Percentiles rank a stretch among this genome's conserved stretches.
Conservation (phyloP, 805 yeast genomes). For the Candida berthetii region DNA sequence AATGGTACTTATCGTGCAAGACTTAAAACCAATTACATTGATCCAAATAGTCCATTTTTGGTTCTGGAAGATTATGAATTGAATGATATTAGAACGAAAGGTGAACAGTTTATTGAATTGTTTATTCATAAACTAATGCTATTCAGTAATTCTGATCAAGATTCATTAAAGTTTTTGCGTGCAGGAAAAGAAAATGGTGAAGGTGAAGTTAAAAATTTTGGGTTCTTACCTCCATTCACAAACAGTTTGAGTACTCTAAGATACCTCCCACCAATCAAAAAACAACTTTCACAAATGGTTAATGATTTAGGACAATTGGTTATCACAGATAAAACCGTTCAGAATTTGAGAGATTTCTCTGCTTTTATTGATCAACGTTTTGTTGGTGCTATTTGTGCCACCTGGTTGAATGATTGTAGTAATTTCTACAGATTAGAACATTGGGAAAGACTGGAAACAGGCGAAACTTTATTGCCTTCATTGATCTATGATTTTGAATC, state of each 20-base stretch:
- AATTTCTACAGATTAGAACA: constrained; percentile 32
- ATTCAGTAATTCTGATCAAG: constrained; percentile 28
- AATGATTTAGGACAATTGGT: constrained; percentile 38
- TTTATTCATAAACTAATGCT: constrained; percentile 22
- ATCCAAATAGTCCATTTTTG: constrained; percentile 29
- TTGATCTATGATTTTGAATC: constrained; percentile 26
- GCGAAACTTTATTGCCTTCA: constrained; percentile 31
- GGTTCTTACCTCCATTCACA: constrained; percentile 59
- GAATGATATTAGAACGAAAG: constrained; percentile 29
- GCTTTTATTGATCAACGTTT: constrained; percentile 34
- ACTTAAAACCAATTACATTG: constrained; percentile 22
- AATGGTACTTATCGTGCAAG: constrained; percentile 38
- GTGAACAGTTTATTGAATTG: constrained; percentile 30
- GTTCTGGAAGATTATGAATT: constrained; percentile 37
- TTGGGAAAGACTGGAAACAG: constrained; percentile 28
- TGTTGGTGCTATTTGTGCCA: constrained; percentile 39
- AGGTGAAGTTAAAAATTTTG: constrained; percentile 31
- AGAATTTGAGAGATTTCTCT: constrained; percentile 28
- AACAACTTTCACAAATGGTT: constrained; percentile 32
- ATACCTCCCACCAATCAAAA: constrained; percentile 41
- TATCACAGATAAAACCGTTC: constrained; percentile 31
- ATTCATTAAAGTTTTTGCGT: constrained; percentile 8
- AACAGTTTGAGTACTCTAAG: constrained; percentile 55
- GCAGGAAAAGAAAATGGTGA: constrained; percentile 13
- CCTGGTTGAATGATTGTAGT: constrained; percentile 46